phyloP scores from a whole-genome alignment of 2,329 filamentous ascomycete species.

The Exophiala xenobiotica region DNA sequence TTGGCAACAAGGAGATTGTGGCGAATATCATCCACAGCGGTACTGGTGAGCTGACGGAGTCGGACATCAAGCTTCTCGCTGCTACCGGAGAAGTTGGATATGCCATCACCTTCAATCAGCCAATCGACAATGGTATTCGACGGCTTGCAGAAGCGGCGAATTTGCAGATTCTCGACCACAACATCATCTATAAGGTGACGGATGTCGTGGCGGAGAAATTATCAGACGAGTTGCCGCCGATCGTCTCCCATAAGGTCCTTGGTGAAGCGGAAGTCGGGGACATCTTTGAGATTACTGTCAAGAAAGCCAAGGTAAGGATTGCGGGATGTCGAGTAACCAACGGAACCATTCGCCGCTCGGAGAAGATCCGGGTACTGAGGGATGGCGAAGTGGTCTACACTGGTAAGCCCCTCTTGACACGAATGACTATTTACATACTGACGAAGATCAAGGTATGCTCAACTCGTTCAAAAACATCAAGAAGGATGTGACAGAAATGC shows the following conservation, averaged over 20 bases:
- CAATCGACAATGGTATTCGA: slow-evolving; percentile 65
- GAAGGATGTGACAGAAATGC: slow-evolving; percentile 85
- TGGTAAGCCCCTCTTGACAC: slow-evolving; percentile 59
- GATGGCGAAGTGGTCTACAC: slow-evolving; percentile 71
- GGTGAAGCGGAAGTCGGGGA: slow-evolving; percentile 86
- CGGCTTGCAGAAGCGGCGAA: slow-evolving; percentile 67
- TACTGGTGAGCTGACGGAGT: slow-evolving; percentile 78
- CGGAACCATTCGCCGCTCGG: slow-evolving; percentile 65
- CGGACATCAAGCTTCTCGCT: slow-evolving; percentile 72
- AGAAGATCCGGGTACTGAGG: slow-evolving; percentile 70
- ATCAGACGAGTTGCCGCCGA: slow-evolving; percentile 66
- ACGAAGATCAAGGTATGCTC: slow-evolving; percentile 62
- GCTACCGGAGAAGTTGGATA: slow-evolving; percentile 72
- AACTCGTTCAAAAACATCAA: slow-evolving; percentile 86
- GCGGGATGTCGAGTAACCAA: slow-evolving; percentile 88
- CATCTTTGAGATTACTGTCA: slow-evolving; percentile 79
- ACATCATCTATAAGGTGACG: slow-evolving; percentile 57
- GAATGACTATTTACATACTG: neutral
- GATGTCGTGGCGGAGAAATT: slow-evolving; percentile 57
- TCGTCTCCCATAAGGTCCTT: slow-evolving; percentile 66
- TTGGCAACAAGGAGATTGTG: slow-evolving; percentile 82
- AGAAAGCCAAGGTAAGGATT: slow-evolving; percentile 68
- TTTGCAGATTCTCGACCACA: slow-evolving; percentile 80
- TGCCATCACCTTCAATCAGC: slow-evolving; percentile 83
- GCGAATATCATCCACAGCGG: slow-evolving; percentile 73